A percentile compares a stretch with the other conserved stretches of the same genome.
Conservation (phyloP, 306 rosid genomes). For the Medicago arabica region DNA sequence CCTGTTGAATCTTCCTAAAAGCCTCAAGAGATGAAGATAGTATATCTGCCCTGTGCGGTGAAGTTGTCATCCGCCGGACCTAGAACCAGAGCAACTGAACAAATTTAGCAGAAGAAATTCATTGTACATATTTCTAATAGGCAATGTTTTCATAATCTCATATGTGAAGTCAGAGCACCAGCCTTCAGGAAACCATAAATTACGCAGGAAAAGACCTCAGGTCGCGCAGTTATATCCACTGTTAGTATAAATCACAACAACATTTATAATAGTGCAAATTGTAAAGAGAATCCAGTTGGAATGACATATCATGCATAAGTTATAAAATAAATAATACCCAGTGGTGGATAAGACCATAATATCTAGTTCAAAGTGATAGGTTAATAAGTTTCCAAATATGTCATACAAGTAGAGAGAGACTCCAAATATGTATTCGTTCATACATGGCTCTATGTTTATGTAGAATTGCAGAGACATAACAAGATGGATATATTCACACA, state of each 20-base stretch:
- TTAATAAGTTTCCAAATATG: background rate
- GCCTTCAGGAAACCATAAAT: slow-evolving; percentile 29
- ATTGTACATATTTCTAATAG: slow-evolving; percentile 32
- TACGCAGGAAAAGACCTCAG: slow-evolving; percentile 40
- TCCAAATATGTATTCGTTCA: slow-evolving; percentile 11
- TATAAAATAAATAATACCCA: slow-evolving; percentile 18
- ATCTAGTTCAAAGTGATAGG: slow-evolving; percentile 12
- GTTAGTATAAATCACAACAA: slow-evolving; percentile 33
- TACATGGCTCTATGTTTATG: background rate
- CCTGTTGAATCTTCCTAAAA: slow-evolving; percentile 91
- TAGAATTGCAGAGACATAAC: background rate
- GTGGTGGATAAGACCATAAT: slow-evolving; percentile 38
- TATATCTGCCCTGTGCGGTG: slow-evolving; percentile 97
- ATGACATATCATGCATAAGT: slow-evolving; percentile 12
- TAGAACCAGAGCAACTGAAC: slow-evolving; percentile 53
- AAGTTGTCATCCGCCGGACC: slow-evolving; percentile 97
- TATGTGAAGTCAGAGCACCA: slow-evolving; percentile 26
- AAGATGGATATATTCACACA: slow-evolving; percentile 3
- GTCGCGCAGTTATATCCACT: background rate
- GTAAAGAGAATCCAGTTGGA: slow-evolving; percentile 15
- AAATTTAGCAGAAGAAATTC: slow-evolving; percentile 43
- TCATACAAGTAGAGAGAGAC: background rate
- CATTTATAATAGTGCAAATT: slow-evolving; percentile 21
- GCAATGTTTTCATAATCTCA: slow-evolving; percentile 29
- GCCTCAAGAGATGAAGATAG: slow-evolving; percentile 97